A percentile compares a stretch with the other conserved stretches of the same genome.
Evolutionary conservation across 495 filamentous ascomycete species (phyloP).

Genomic region (Penicillium simplicissimum): DNA sequence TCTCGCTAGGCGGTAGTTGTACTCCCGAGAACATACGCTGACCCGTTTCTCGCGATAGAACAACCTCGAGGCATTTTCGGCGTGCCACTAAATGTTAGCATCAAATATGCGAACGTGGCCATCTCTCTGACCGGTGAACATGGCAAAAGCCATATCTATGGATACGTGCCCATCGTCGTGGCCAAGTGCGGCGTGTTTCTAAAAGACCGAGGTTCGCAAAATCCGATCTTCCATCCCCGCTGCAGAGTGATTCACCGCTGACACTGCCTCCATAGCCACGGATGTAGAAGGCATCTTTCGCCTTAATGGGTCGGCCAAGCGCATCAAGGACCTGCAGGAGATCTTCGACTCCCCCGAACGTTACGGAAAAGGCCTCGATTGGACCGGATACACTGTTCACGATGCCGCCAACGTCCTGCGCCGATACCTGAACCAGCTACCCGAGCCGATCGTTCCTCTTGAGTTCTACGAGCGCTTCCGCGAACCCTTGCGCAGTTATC

Average conservation of each 20-base stretch:
- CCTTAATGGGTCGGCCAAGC: conserved; percentile 91
- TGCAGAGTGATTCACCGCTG: conserved; percentile 8
- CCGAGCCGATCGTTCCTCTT: conserved; percentile 91
- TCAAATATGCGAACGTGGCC: conserved; percentile 97
- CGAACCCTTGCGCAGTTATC: conserved; percentile 76
- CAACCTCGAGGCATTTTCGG: conserved; percentile 76
- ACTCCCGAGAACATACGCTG: neutral
- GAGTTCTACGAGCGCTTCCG: conserved; percentile 92
- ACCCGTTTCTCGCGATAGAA: conserved; percentile 21
- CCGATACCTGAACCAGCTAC: conserved; percentile 91
- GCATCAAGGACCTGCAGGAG: conserved; percentile 92
- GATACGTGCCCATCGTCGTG: conserved; percentile 97
- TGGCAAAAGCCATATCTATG: conserved; percentile 95
- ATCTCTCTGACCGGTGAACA: conserved; percentile 91
- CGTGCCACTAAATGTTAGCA: conserved; percentile 90
- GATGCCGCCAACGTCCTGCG: conserved; percentile 97
- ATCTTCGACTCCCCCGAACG: conserved; percentile 94
- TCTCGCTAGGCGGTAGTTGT: neutral
- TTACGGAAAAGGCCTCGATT: conserved; percentile 95
- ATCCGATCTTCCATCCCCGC: neutral
- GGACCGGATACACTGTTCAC: conserved; percentile 97
- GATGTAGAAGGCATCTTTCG: conserved; percentile 97
- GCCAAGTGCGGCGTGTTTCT: conserved; percentile 97
- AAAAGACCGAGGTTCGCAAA: conserved; percentile 87
- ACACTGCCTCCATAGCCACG: conserved; percentile 63